Percentiles rank a stretch among this genome's conserved stretches.
These are phyloP conservation scores for Oryza officinalis DNA, from an alignment of 176 grass and related monocot genomes.

Conservation along the genomic window DNA sequence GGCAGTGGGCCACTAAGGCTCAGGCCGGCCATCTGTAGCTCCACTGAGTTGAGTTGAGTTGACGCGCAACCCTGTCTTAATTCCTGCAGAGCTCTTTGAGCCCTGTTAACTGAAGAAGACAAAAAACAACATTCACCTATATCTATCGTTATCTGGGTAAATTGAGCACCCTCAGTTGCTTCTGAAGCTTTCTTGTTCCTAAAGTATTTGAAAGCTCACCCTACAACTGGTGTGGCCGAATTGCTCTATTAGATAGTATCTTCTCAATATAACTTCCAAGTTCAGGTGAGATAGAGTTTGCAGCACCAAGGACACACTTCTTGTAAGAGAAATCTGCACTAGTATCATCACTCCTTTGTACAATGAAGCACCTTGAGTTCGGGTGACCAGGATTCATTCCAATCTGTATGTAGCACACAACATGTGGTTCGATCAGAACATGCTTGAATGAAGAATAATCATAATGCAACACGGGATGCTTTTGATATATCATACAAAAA, in stretches of 20 bases:
- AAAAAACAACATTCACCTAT: conserved; percentile 1
- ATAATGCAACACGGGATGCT: neutral
- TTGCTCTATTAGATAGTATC: conserved; percentile 34
- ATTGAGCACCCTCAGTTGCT: neutral
- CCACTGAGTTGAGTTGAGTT: conserved; percentile 28
- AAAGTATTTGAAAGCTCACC: conserved; percentile 16
- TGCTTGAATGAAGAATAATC: neutral
- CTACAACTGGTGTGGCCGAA: neutral
- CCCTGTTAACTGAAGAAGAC: neutral
- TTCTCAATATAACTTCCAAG: conserved; percentile 35
- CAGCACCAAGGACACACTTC: conserved; percentile 48
- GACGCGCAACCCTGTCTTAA: neutral
- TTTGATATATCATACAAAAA: conserved; percentile 10
- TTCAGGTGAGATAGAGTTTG: conserved; percentile 40
- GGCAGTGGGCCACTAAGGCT: neutral
- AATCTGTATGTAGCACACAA: conserved; percentile 24
- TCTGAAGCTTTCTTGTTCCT: neutral
- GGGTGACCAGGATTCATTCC: conserved; percentile 49
- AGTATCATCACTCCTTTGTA: conserved; percentile 31
- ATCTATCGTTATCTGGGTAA: neutral
- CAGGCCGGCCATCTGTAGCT: neutral
- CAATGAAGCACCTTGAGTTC: conserved; percentile 39
- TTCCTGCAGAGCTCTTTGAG: neutral
- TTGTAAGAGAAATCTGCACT: conserved; percentile 49
- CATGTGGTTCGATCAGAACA: neutral